Evolutionary conservation across 73 alveolate genomes (phyloP), one percentile per base, ranked within the genome.

Genomic region (Tetrahymena borealis): DNA sequence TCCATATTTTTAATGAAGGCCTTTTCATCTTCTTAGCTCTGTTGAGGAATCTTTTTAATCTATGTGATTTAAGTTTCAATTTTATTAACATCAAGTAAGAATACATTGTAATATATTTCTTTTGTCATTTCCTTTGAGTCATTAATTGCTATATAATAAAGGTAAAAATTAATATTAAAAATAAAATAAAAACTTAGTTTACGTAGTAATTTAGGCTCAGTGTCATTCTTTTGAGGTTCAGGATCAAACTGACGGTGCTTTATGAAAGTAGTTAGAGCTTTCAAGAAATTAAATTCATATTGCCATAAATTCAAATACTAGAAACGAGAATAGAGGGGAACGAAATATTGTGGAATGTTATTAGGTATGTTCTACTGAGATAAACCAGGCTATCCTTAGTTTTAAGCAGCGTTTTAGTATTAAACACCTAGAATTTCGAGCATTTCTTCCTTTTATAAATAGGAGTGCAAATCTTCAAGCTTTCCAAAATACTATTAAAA

Each of bases 371-470:
- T 60, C 28, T 60, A 10, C 32, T 60, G 28, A 9, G 85, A 60
- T 35, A 24, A 60, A 13, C 9, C 32, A 39, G 77, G 90, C 42
- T 38, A 37, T 16, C 38, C 93, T 33, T 24, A 78, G 39, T 41
- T 79, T 24, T 32, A 40, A 32, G 35, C 41, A 39, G 42, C 20
- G 41, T 37, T 92, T 78, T 9, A 40, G 37, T 41, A 92, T 39
- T 38, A 92, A 12, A 39, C 78, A 78, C 90, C 90, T 60, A 32
- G 38, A 38, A 92, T 38, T 78, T 37, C 92, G 11, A 33, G 42
- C 20, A n/a, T 37, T 92, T 38, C 92, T 15, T 92, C 95, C 78
- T 91, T 91, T 36, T 32, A 92, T 20, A 60, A 39, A 78, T 78
- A 78, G 7, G 20, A 78, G 77, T 38, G 90, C 90, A 31, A 37